phyloP scores from a whole-genome alignment of 768 basidiomycete species.

The Podaxis carcinomalis region DNA sequence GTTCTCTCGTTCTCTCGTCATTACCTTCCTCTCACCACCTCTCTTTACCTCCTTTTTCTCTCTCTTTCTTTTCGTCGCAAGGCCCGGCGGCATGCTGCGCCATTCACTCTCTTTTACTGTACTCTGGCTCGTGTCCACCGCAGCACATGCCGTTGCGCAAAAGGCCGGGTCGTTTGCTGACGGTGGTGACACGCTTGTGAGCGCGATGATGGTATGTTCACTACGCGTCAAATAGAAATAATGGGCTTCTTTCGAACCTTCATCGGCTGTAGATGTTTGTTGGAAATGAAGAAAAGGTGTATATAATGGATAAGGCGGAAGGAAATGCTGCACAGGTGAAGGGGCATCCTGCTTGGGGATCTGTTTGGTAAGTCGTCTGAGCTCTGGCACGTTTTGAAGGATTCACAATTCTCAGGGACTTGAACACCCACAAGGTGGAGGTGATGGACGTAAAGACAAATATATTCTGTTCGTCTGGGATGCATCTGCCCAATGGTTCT shows the following conservation, averaged over 20 bases:
- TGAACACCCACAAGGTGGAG: conserved; percentile 49
- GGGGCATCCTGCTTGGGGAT: conserved; percentile 72
- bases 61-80: conserved; percentile 3
- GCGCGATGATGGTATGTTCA: conserved; percentile 45
- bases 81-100: conserved; percentile 10
- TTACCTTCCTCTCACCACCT: not conserved
- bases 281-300: conserved; percentile 75
- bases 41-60: conserved; percentile 9
- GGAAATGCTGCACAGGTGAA: conserved; percentile 62
- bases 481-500: conserved; percentile 79
- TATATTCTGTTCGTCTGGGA: conserved; percentile 77
- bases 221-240: not conserved
- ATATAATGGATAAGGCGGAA: conserved; percentile 91
- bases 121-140: conserved; percentile 37
- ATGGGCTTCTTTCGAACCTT: not conserved
- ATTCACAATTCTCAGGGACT: conserved; percentile 42
- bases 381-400: not conserved
- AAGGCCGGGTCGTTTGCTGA: conserved; percentile 41
- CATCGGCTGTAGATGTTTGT: conserved; percentile 60
- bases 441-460: conserved; percentile 74
- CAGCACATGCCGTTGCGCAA: conserved; percentile 28
- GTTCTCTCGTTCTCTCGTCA: not conserved
- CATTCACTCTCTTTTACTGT: conserved; percentile 34
- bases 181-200: conserved; percentile 42
- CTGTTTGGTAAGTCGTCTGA: conserved; percentile 48